Base-by-base conservation (phyloP, 192 early-diverging fungal genomes). In the Thamnidium elegans region DNA sequence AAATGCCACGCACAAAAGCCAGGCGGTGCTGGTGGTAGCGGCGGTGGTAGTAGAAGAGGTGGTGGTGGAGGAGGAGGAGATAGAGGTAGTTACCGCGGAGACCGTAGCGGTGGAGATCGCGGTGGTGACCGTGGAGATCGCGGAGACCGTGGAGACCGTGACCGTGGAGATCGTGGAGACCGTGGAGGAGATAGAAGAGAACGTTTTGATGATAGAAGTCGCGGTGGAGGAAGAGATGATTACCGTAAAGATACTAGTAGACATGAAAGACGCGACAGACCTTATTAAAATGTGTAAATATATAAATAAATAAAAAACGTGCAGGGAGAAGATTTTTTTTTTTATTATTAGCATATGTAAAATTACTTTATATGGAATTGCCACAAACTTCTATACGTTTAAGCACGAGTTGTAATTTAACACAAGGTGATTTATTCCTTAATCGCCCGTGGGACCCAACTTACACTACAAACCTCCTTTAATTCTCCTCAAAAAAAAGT, bases 1-100 rank as follows among this genome's bases (percentile, higher is more conserved):
- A 76, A 79, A 62, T 89, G 87, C 55, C 79, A 86, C 20, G 75
- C 80, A 14, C 81, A 83, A 21, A 78, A 83, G 48, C 79, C 84
- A 32, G 72, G 75, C 50, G 84, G 78, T 20, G 62, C 66, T 11
- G 60, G 67, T 7, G 78, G 76, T 66, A 64, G 76, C 19, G 71
- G 67, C 20, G 55, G 73, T 19, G 56, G 67, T 26, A 54, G 70
- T 51, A 71, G 76, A n/a, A 61, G 70, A 74, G 42, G 52, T 78
- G 71, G 83, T 59, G 21, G 78, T 58, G 48, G 70, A 4, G 61
- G 78, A 34, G 66, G 74, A 42, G 69, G 76, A 5, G 42, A 66
- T 13, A 59, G 67, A 50, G 55, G 56, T 7, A 67, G 77, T 58
- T 71, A 76, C 15, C 67, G 63, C 42, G 52, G 50, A 30, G 36